A percentile compares a stretch with the other conserved stretches of the same genome.
Conservation (phyloP, 495 filamentous ascomycete genomes). For the Friedmanniomyces endolithicus region DNA sequence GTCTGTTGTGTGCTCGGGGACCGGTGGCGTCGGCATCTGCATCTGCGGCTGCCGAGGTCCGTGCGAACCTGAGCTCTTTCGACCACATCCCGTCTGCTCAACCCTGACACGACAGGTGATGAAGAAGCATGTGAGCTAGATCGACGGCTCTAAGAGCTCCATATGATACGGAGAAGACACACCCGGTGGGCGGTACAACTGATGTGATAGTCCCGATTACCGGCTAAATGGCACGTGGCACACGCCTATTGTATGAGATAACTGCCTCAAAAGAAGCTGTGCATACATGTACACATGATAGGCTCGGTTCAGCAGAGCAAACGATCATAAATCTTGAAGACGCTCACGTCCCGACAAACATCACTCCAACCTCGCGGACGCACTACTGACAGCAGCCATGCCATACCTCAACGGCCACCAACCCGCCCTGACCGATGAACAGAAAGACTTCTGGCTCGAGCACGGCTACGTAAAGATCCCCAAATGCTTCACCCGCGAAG, state of each 20-base stretch:
- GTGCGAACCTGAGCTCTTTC: too few relatives aligned
- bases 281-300: too few relatives aligned
- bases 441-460: slow-evolving; percentile 10
- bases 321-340: too few relatives aligned
- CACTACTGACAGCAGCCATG: slow-evolving; percentile 2
- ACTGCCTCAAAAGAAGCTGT: too few relatives aligned
- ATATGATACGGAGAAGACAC: neutral
- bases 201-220: neutral
- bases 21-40: too few relatives aligned
- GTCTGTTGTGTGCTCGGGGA: too few relatives aligned
- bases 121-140: neutral
- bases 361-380: neutral
- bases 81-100: too few relatives aligned
- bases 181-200: neutral
- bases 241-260: too few relatives aligned
- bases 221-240: neutral
- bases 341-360: too few relatives aligned
- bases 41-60: too few relatives aligned
- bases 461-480: slow-evolving; percentile 9
- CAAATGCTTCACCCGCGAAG: slow-evolving; percentile 7
- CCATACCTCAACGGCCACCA: slow-evolving; percentile 5
- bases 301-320: too few relatives aligned
- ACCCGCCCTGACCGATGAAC: slow-evolving; percentile 5
- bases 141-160: neutral
- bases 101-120: too few relatives aligned